These are phyloP conservation scores for Rhodocollybia butyracea DNA, from an alignment of 768 basidiomycete genomes.

Conservation along the genomic window DNA sequence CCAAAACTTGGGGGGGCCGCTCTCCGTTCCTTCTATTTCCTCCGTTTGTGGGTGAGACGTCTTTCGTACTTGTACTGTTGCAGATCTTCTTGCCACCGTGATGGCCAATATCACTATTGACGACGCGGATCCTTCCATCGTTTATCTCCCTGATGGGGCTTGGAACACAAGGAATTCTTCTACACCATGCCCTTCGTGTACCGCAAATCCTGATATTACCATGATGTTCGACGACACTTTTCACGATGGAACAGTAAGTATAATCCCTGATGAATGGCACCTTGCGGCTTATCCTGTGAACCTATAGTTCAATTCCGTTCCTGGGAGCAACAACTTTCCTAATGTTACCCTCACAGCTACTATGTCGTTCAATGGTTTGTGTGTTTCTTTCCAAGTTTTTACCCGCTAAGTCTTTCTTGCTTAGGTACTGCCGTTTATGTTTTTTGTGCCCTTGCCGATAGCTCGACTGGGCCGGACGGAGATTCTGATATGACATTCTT, in stretches of 20 bases:
- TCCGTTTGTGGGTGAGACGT: no score
- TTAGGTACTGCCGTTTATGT: slow-evolving; percentile 46
- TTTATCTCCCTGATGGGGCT: slow-evolving; percentile 14
- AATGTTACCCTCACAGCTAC: slow-evolving; percentile 23
- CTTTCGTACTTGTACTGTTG: no score
- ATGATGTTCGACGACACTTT: slow-evolving; percentile 17
- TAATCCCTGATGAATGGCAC: slow-evolving; percentile 8
- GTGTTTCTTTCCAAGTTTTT: background rate
- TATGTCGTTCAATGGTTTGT: slow-evolving; percentile 31
- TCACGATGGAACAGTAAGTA: slow-evolving; percentile 18
- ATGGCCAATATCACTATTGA: slow-evolving; percentile 28
- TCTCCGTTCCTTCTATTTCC: no score
- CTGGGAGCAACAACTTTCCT: slow-evolving; percentile 13
- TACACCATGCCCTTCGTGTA: slow-evolving; percentile 15
- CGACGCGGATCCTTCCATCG: slow-evolving; percentile 18
- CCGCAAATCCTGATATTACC: slow-evolving; percentile 14
- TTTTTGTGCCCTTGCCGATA: slow-evolving; percentile 32
- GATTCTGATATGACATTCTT: slow-evolving; percentile 30
- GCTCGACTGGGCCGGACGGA: slow-evolving; percentile 19
- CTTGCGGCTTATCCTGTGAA: background rate
- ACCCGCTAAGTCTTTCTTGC: background rate
- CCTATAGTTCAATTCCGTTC: slow-evolving; percentile 12
- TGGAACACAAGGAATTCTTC: slow-evolving; percentile 18
- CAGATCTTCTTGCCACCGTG: no score
- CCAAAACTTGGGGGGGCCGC: no score